Conservation (phyloP, 2,329 filamentous ascomycete species). For the Calonectria pteridis region DNA sequence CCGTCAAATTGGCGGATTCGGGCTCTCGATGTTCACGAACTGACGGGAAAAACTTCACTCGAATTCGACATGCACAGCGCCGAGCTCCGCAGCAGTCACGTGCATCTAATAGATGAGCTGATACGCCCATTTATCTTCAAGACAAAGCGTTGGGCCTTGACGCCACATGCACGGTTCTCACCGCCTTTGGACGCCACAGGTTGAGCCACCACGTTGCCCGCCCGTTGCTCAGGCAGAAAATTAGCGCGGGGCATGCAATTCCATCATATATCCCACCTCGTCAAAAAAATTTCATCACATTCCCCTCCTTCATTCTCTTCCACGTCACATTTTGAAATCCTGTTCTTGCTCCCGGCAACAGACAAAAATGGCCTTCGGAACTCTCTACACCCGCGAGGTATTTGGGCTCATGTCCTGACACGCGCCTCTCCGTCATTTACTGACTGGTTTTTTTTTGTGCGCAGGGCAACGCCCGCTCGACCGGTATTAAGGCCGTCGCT, state of each 20-base stretch:
- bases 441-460: conserved; percentile 44
- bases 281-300: conserved; percentile 51
- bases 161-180: conserved; percentile 31
- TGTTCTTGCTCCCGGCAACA: conserved; percentile 46
- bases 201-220: conserved; percentile 31
- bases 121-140: background rate
- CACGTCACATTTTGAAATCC: conserved; percentile 41
- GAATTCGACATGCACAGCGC: conserved; percentile 30
- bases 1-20: conserved; percentile 41
- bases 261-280: conserved; percentile 41
- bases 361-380: conserved; percentile 93
- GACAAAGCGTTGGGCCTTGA: too few relatives aligned
- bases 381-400: conserved; percentile 92
- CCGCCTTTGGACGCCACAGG: conserved; percentile 34
- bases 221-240: conserved; percentile 43
- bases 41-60: conserved; percentile 44
- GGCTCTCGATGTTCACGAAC: conserved; percentile 36
- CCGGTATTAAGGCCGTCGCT: conserved; percentile 89
- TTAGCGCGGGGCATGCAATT: conserved; percentile 51
- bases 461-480: conserved; percentile 90
- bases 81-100: conserved; percentile 41
- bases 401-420: conserved; percentile 36
- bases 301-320: conserved; percentile 36
- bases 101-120: conserved; percentile 33
- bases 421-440: conserved; percentile 47